Evolutionary conservation across 306 rosid species (phyloP).

Genomic region (Medicago truncatula): DNA sequence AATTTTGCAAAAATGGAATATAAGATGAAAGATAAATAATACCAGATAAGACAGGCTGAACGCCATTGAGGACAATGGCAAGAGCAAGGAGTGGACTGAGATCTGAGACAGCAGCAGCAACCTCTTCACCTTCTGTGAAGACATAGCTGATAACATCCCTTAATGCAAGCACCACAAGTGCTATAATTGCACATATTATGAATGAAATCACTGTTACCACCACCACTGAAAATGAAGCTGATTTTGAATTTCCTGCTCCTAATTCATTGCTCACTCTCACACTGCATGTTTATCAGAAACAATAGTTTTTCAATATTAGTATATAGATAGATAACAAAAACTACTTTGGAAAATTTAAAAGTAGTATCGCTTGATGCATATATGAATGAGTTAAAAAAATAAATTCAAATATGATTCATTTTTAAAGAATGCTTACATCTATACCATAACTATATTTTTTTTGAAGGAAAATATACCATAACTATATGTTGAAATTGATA

Average conservation of each 20-base stretch:
- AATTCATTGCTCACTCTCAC: constrained; percentile 94
- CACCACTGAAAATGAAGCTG: constrained; percentile 71
- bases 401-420: too few species aligned
- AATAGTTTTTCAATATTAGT: not conserved
- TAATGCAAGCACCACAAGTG: constrained; percentile 49
- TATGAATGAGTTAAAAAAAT: too few species aligned
- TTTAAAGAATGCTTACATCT: too few species aligned
- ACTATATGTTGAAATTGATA: too few species aligned
- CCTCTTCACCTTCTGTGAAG: constrained; percentile 72
- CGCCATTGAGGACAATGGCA: constrained; percentile 72
- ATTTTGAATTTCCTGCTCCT: constrained; percentile 77
- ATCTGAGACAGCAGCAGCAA: constrained; percentile 84
- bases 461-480: too few species aligned
- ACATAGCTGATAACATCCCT: constrained; percentile 70
- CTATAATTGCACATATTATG: constrained; percentile 57
- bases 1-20: too few species aligned
- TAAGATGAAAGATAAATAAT: not conserved
- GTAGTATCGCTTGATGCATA: too few species aligned
- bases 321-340: too few species aligned
- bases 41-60: constrained; percentile 91
- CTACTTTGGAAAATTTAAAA: too few species aligned
- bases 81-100: constrained; percentile 76
- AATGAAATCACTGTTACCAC: constrained; percentile 67
- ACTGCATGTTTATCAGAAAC: constrained; percentile 45
- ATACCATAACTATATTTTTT: too few species aligned